A percentile compares a stretch with the other conserved stretches of the same genome.
phyloP scores from a whole-genome alignment of 164 flowering plant genomes.

The Santalum album region DNA sequence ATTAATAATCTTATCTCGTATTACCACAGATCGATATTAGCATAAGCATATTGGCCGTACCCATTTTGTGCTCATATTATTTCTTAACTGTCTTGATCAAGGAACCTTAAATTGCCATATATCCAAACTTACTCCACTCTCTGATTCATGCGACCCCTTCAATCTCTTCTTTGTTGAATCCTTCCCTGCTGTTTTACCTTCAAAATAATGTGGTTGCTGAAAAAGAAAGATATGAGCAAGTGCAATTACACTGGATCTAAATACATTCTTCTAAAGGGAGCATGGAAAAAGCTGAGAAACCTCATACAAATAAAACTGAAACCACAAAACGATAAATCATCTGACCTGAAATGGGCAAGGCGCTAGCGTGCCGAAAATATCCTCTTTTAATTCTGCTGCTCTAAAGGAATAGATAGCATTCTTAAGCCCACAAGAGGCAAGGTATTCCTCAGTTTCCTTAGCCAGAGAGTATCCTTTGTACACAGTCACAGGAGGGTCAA shows the following conservation, averaged over 20 bases:
- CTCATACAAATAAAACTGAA: not conserved
- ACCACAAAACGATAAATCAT: not conserved
- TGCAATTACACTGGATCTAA: too few relatives aligned
- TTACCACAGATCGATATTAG: too few relatives aligned
- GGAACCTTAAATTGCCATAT: too few relatives aligned
- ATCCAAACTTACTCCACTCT: slow-evolving; percentile 21
- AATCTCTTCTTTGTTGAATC: slow-evolving; percentile 29
- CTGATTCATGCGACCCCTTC: slow-evolving; percentile 23
- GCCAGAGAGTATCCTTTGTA: slow-evolving; percentile 64
- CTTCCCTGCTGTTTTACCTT: slow-evolving; percentile 19
- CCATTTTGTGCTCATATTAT: not conserved
- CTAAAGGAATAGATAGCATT: slow-evolving; percentile 63
- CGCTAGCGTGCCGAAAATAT: slow-evolving; percentile 56
- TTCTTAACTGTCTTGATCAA: too few relatives aligned
- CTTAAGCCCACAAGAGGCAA: slow-evolving; percentile 56
- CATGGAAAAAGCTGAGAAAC: not conserved
- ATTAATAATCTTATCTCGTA: too few relatives aligned
- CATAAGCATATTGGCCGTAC: too few relatives aligned
- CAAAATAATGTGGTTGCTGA: slow-evolving; percentile 43
- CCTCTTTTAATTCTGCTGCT: slow-evolving; percentile 55
- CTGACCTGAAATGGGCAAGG: slow-evolving; percentile 69
- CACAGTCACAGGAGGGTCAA: slow-evolving; percentile 78
- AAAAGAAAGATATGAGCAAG: not conserved
- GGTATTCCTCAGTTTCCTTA: slow-evolving; percentile 62
- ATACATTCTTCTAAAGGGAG: too few relatives aligned